Evolutionary conservation across 2,329 filamentous ascomycete genomes (phyloP).

Genomic region (Coniella lustricola): DNA sequence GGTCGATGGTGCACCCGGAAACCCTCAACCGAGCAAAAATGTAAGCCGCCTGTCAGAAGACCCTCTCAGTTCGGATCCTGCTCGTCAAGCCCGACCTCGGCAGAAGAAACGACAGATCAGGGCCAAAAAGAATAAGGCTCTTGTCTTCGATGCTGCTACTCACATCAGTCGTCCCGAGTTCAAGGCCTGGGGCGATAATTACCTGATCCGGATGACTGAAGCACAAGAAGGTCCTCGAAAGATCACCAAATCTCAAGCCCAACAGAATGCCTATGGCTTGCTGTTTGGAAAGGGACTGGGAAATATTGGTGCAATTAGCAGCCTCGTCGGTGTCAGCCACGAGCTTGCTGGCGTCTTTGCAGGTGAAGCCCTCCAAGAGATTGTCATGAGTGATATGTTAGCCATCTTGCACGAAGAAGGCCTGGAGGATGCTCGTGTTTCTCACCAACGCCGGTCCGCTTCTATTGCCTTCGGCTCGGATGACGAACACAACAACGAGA

Average conservation of each 20-base stretch:
- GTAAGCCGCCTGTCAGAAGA: constrained; percentile 7
- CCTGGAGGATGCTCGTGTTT: constrained; percentile 13
- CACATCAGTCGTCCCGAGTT: constrained; percentile 31
- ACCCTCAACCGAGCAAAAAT: not conserved
- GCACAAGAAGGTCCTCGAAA: constrained; percentile 18
- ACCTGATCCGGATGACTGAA: constrained; percentile 48
- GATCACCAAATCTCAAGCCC: constrained; percentile 31
- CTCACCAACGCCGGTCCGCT: constrained; percentile 34
- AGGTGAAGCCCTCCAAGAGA: constrained; percentile 35
- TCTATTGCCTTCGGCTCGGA: constrained; percentile 35
- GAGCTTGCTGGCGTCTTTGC: constrained; percentile 41
- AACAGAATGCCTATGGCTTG: constrained; percentile 32
- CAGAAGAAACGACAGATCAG: not conserved
- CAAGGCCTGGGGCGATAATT: constrained; percentile 35
- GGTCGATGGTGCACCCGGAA: not conserved
- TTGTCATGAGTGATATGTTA: constrained; percentile 5
- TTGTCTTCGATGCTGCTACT: constrained; percentile 25
- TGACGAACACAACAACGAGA: constrained; percentile 24
- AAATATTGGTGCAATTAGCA: constrained; percentile 28
- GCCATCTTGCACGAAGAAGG: constrained; percentile 16
- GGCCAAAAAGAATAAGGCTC: constrained; percentile 21
- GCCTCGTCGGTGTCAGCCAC: constrained; percentile 27
- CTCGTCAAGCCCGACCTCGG: constrained; percentile 3
- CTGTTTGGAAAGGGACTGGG: constrained; percentile 33
- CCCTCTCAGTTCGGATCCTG: constrained; percentile 4